phyloP scores from a whole-genome alignment of 2,329 filamentous ascomycete species.

The Arthrocladium fulminans region DNA sequence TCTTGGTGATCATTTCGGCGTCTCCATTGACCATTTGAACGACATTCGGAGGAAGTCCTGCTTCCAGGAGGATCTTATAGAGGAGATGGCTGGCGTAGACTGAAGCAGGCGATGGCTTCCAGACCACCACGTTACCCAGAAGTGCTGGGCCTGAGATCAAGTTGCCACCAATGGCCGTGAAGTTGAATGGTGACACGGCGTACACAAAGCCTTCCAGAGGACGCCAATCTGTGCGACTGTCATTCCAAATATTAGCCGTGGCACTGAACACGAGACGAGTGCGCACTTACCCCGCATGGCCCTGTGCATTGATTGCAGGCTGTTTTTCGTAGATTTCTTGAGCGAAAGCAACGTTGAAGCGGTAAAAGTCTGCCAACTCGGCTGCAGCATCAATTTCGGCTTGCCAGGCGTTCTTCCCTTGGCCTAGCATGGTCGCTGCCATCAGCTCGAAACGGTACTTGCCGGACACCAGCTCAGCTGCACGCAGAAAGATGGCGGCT shows the following conservation, averaged over 20 bases:
- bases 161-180: slow-evolving; percentile 34
- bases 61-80: slow-evolving; percentile 34
- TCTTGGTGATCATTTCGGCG: slow-evolving; percentile 29
- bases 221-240: slow-evolving; percentile 28
- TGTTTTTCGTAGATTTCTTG: slow-evolving; percentile 32
- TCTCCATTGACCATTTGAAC: slow-evolving; percentile 35
- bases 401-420: slow-evolving; percentile 35
- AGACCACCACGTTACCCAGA: slow-evolving; percentile 36
- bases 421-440: slow-evolving; percentile 34
- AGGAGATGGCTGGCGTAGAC: slow-evolving; percentile 31
- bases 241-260: background rate
- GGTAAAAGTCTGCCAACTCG: slow-evolving; percentile 33
- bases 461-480: slow-evolving; percentile 26
- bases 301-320: slow-evolving; percentile 25
- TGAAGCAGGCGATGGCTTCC: slow-evolving; percentile 33
- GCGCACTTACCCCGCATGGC: slow-evolving; percentile 14
- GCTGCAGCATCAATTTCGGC: slow-evolving; percentile 32
- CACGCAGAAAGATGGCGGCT: slow-evolving; percentile 30
- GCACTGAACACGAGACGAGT: background rate
- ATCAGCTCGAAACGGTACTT: slow-evolving; percentile 28
- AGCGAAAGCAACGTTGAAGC: slow-evolving; percentile 26
- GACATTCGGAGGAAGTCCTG: slow-evolving; percentile 32
- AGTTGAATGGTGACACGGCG: slow-evolving; percentile 37
- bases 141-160: slow-evolving; percentile 30
- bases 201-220: slow-evolving; percentile 38